A percentile compares a stretch with the other conserved stretches of the same genome.
Evolutionary conservation across 495 filamentous ascomycete species (phyloP).

Genomic region (Penicillium paradoxum): DNA sequence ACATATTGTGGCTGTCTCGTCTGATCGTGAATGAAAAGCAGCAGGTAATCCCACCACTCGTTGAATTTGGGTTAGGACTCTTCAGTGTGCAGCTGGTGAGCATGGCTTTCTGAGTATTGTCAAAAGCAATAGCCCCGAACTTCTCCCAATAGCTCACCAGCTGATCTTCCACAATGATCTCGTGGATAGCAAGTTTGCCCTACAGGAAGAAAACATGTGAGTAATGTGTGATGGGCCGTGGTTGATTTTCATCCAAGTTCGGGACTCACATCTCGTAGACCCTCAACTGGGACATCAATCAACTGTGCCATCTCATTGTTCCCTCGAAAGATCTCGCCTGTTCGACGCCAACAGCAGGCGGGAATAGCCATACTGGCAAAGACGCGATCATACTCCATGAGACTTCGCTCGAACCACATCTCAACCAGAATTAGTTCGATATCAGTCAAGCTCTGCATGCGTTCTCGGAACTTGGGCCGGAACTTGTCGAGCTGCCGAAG

Average conservation of each 20-base stretch:
- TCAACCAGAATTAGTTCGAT: slow-evolving; percentile 90
- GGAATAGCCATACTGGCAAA: slow-evolving; percentile 99
- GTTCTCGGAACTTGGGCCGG: slow-evolving; percentile 90
- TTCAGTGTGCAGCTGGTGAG: slow-evolving; percentile 90
- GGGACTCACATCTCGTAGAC: slow-evolving; percentile 75
- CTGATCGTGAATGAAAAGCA: slow-evolving; percentile 97
- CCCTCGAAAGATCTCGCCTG: slow-evolving; percentile 94
- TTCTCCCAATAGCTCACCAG: slow-evolving; percentile 99
- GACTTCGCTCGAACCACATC: slow-evolving; percentile 94
- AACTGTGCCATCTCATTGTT: slow-evolving; percentile 99
- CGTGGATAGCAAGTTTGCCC: slow-evolving; percentile 93
- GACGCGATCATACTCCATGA: slow-evolving; percentile 97
- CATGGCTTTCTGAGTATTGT: slow-evolving; percentile 92
- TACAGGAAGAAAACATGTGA: slow-evolving; percentile 24
- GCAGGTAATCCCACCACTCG: slow-evolving; percentile 74
- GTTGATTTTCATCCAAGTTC: not conserved
- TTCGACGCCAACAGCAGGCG: slow-evolving; percentile 94
- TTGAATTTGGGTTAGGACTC: slow-evolving; percentile 68
- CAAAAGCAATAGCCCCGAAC: slow-evolving; percentile 97
- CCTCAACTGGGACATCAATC: slow-evolving; percentile 88
- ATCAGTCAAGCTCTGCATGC: slow-evolving; percentile 85
- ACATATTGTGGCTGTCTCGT: slow-evolving; percentile 95
- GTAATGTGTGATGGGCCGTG: not conserved
- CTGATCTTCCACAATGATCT: slow-evolving; percentile 90
- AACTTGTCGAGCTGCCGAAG: slow-evolving; percentile 86